A percentile compares a stretch with the other conserved stretches of the same genome.
These are phyloP conservation scores for Ceratocystiopsis minuta DNA, from an alignment of 2,329 filamentous ascomycete genomes.

Conservation along the genomic window DNA sequence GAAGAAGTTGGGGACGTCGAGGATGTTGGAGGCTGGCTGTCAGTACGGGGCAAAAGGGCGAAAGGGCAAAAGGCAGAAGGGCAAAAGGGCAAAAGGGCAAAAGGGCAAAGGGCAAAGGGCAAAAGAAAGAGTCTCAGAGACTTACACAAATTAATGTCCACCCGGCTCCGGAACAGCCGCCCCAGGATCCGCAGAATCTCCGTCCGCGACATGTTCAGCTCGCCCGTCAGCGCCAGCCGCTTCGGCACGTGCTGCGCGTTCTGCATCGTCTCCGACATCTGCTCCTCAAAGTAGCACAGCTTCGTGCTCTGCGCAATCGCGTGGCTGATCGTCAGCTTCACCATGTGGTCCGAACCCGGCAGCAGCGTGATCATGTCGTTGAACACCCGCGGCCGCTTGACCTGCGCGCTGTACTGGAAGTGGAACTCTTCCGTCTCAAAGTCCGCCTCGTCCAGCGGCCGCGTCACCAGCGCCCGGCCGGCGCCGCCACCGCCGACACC, in stretches of 20 bases:
- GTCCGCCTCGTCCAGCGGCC: constrained; percentile 70
- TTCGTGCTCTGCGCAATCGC: constrained; percentile 96
- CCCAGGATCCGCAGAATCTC: constrained; percentile 90
- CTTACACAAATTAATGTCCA: constrained; percentile 95
- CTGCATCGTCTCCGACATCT: constrained; percentile 86
- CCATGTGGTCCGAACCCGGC: constrained; percentile 88
- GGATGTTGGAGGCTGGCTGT: constrained; percentile 66
- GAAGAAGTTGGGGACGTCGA: constrained; percentile 93
- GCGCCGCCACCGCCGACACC: not conserved
- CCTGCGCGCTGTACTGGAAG: constrained; percentile 83
- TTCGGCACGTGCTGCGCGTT: constrained; percentile 87
- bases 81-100: not conserved
- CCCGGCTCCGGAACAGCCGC: constrained; percentile 76
- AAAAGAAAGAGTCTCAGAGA: too few relatives aligned
- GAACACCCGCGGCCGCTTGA: constrained; percentile 78
- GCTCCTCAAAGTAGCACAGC: constrained; percentile 86
- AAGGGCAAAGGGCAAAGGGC: too few relatives aligned
- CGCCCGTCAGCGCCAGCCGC: constrained; percentile 70
- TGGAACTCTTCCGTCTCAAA: constrained; percentile 98
- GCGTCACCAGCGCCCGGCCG: constrained; percentile 49
- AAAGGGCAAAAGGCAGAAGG: not conserved
- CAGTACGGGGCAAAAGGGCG: not conserved
- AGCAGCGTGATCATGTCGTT: constrained; percentile 98
- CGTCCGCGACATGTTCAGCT: constrained; percentile 75
- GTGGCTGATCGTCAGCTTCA: constrained; percentile 93